Percentiles rank a stretch among this genome's conserved stretches.
These are phyloP conservation scores for Lactarius akahatsu DNA, from an alignment of 768 basidiomycete species.

Conservation along the genomic window DNA sequence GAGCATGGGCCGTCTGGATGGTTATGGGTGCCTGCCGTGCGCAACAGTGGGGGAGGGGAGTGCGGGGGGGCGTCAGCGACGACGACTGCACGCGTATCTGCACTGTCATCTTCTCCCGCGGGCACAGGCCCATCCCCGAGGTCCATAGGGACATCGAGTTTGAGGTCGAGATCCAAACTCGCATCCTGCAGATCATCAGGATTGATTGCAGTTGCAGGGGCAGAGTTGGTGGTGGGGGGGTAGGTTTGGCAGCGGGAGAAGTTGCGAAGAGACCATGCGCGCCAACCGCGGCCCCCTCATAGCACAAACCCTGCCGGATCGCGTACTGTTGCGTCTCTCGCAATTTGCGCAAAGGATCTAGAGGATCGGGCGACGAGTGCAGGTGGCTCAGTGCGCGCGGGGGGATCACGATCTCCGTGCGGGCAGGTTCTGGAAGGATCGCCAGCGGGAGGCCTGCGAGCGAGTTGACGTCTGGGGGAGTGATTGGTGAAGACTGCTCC, in stretches of 20 bases:
- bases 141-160: too few species aligned
- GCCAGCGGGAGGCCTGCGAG: slow-evolving; percentile 9
- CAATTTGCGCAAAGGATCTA: too few species aligned
- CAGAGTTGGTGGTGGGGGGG: neutral
- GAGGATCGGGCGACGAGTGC: neutral
- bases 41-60: neutral
- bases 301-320: too few species aligned
- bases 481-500: neutral
- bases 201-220: too few species aligned
- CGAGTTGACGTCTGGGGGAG: neutral
- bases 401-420: slow-evolving; percentile 9
- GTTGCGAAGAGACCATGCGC: slow-evolving; percentile 24
- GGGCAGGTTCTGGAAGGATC: slow-evolving; percentile 8
- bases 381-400: slow-evolving; percentile 15
- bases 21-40: neutral
- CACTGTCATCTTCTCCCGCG: too few species aligned
- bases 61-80: neutral
- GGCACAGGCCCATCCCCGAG: too few species aligned
- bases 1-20: slow-evolving; percentile 8
- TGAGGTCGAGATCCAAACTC: too few species aligned
- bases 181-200: too few species aligned
- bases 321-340: too few species aligned
- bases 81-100: too few species aligned
- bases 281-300: slow-evolving; percentile 20
- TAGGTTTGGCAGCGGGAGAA: neutral